Evolutionary conservation across 2,329 filamentous ascomycete species (phyloP).

Genomic region (Aspergillus sp.): DNA sequence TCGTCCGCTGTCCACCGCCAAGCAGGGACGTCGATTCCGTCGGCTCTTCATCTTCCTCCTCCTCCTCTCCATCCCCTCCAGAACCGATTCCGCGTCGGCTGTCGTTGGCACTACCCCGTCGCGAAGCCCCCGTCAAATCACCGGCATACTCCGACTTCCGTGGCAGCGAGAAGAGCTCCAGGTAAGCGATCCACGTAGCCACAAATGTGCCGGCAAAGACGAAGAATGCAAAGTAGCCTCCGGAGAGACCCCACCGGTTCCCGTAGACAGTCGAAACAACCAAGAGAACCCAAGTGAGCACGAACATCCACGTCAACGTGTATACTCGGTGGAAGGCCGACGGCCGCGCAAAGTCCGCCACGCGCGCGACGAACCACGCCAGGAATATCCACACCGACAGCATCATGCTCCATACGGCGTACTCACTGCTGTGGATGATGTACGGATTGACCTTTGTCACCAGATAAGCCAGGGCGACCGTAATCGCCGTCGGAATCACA

Average conservation of each 20-base stretch:
- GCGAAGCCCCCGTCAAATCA: constrained; percentile 48
- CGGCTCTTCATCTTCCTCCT: constrained; percentile 40
- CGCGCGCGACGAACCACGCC: constrained; percentile 78
- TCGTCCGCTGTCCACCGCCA: constrained; percentile 48
- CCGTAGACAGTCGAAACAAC: constrained; percentile 73
- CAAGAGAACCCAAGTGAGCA: constrained; percentile 69
- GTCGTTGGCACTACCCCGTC: constrained; percentile 35
- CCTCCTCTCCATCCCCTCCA: constrained; percentile 24
- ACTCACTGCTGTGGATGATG: constrained; percentile 86
- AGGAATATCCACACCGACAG: constrained; percentile 74
- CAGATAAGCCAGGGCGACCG: constrained; percentile 70
- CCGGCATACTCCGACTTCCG: constrained; percentile 68
- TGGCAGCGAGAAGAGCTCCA: constrained; percentile 76
- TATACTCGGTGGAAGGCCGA: constrained; percentile 84
- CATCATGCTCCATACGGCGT: constrained; percentile 86
- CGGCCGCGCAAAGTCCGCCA: constrained; percentile 75
- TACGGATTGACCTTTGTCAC: constrained; percentile 81
- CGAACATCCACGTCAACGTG: constrained; percentile 78
- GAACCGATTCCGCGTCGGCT: constrained; percentile 42
- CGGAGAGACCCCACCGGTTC: constrained; percentile 67
- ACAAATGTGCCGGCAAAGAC: constrained; percentile 74
- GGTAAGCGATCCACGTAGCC: constrained; percentile 69
- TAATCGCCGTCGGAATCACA: constrained; percentile 62
- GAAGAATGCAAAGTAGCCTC: constrained; percentile 78
- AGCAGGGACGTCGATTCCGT: constrained; percentile 59